Conservation (phyloP, 2,329 filamentous ascomycete genomes). For the Pseudonectria foliicola region DNA sequence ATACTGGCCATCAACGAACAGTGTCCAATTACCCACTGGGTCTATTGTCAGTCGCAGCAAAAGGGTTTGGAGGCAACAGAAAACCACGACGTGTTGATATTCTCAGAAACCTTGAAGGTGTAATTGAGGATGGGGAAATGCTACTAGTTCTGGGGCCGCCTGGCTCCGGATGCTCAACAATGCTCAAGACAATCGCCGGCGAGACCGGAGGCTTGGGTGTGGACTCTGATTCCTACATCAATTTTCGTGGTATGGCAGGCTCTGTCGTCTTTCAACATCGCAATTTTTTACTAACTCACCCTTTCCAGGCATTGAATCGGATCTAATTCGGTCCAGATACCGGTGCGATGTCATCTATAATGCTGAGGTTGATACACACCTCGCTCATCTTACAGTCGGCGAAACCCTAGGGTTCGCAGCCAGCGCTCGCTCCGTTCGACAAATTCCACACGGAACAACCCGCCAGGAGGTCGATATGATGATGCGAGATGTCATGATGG, state of each 20-base stretch:
- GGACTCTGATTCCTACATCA: slow-evolving; percentile 27
- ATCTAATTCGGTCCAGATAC: slow-evolving; percentile 36
- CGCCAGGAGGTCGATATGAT: slow-evolving; percentile 15
- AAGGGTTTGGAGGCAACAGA: neutral
- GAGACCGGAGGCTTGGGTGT: slow-evolving; percentile 36
- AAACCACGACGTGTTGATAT: slow-evolving; percentile 18
- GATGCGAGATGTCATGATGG: slow-evolving; percentile 52
- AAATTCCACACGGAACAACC: slow-evolving; percentile 29
- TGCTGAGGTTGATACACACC: slow-evolving; percentile 57
- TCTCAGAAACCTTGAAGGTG: slow-evolving; percentile 21
- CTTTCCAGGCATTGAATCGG: slow-evolving; percentile 18
- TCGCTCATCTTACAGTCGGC: slow-evolving; percentile 59
- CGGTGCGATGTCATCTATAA: slow-evolving; percentile 56
- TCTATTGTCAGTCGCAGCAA: neutral
- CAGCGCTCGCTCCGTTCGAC: slow-evolving; percentile 53
- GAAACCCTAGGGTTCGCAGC: slow-evolving; percentile 59
- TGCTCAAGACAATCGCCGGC: slow-evolving; percentile 49
- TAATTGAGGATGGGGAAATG: slow-evolving; percentile 22
- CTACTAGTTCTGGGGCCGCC: slow-evolving; percentile 44
- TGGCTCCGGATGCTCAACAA: slow-evolving; percentile 46
- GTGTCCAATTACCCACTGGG: slow-evolving; percentile 17
- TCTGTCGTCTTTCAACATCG: neutral
- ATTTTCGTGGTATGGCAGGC: slow-evolving; percentile 40
- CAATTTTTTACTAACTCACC: neutral
- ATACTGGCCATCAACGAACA: slow-evolving; percentile 18